Evolutionary conservation across 768 basidiomycete species (phyloP).

Genomic region (Kwoniella bestiolae): DNA sequence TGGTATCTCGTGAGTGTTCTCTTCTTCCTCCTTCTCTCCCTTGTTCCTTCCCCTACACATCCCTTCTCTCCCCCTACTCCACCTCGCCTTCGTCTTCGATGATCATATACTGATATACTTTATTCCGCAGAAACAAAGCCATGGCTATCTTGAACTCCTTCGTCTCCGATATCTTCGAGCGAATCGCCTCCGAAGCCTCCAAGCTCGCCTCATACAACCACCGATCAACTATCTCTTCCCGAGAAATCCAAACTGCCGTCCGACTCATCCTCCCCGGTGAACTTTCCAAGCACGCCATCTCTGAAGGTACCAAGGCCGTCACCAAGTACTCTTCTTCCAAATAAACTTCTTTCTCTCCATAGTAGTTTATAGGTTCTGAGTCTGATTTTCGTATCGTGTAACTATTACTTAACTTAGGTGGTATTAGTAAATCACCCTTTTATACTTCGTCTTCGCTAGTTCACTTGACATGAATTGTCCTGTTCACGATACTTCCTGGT

Average conservation of each 20-base stretch:
- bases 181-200: constrained; percentile 62
- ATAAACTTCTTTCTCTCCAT: constrained; percentile 34
- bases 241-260: constrained; percentile 96
- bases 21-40: constrained; percentile 71
- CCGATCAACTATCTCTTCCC: constrained; percentile 97
- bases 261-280: constrained; percentile 96
- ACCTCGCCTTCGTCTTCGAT: no score
- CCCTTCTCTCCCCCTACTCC: neutral
- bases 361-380: neutral
- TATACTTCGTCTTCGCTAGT: constrained; percentile 34
- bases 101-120: no score
- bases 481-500: constrained; percentile 20
- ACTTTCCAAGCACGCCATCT: constrained; percentile 91
- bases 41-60: neutral
- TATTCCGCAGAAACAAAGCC: constrained; percentile 79
- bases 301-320: constrained; percentile 76
- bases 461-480: constrained; percentile 35
- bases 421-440: constrained; percentile 1
- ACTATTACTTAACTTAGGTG: no score
- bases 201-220: constrained; percentile 96
- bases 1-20: constrained; percentile 92
- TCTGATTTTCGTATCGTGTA: constrained; percentile 6
- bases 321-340: constrained; percentile 66
- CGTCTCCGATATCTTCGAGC: constrained; percentile 78
- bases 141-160: constrained; percentile 97